Base-by-base conservation (phyloP, 129 eudicot genomes). In the Helianthus tuberosus region DNA sequence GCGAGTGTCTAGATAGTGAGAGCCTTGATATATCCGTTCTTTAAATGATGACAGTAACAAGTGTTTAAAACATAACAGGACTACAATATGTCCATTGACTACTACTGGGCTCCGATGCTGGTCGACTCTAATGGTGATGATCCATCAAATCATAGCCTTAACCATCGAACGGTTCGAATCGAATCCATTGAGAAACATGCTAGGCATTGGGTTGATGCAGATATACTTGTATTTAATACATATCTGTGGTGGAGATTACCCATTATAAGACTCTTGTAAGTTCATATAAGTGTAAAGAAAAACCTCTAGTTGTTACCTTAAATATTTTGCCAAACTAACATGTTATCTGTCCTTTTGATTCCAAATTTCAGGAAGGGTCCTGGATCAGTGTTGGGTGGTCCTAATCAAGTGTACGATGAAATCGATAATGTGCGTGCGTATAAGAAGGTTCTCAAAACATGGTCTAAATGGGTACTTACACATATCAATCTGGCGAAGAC, bases 381-480 rank as follows among this genome's bases (percentile, higher is more conserved):
- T 27, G 82, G 65, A 59, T 75, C 87, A 12, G 11, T 59, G 41
- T 59, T 59, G 64, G 64, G 64, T 59, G 64, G 64, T 29, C 64
- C 64, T 59, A 27, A 27, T 11, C 64, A 59, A 11, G 16, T 59
- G 25, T 83, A 83, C 72, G 75, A 91, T 58, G 80, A 86, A 53
- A 70, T 88, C 4, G 53, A 80, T 49, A 88, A 77, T 74, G 72
- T 75, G 3, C 82, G 64, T 15, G 76, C 87, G 66, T 88, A 88
- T 25, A 83, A 66, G 55, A 81, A 86, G 90, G 96, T 85, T 17
- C 66, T 91, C 3, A 71, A 83, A 66, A 88, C 95, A 6, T 91
- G 96, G 97, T 81, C 96, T 2, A 69, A 88, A 39, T 91, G 92
- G 96, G 50, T 91, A 58, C 83, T 71, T 64, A 73, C 73, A 5